Base-by-base conservation (phyloP, 2,329 filamentous ascomycete species). In the Aspergillus tamarii region DNA sequence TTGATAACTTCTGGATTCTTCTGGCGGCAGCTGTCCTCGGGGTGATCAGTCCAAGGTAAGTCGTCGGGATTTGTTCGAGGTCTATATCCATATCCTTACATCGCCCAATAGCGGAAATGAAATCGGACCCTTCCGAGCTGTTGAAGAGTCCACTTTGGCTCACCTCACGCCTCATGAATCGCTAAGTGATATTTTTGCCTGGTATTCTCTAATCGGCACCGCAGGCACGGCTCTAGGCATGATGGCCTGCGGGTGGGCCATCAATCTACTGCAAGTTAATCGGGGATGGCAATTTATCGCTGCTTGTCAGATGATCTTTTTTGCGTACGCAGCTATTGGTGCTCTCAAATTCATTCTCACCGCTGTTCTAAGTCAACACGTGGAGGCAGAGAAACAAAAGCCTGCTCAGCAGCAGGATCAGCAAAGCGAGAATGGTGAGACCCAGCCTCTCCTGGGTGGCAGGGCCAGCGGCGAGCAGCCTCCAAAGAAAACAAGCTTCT, bases 121-220 rank as follows among this genome's bases (percentile, higher is more conserved):
- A 67, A 89, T 90, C 71, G 89, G 88, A 0, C 88, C 89, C 0
- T 91, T 91, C 67, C 80, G 88, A 43, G 87, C 87, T 4, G 86
- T 91, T 36, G 89, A 91, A 71, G 88, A 91, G 78, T 87, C 85
- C 0, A 87, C 85, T 39, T 72, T 90, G 9, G 85, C 87, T 6
- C 86, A 89, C 70, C 79, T 90, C 52, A 89, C 87, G 0, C 82
- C 77, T 0, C 81, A 84, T 0, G 75, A 80, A 34, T 84, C 83
- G 0, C 78, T 88, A 54, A 80, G 86, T 16, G 87, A 90, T 74
- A 87, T 91, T n/a, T 79, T 90, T 63, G 83, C 85, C 10, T 91
- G 88, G 88, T 89, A 91, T 69, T 77, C 74, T 3, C 68, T 80
- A 7, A 68, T 74, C 55, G 89, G 89, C 3, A 84, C 82, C 0